These are phyloP conservation scores for Fusarium albidum DNA, from an alignment of 2,329 filamentous ascomycete genomes.

Conservation along the genomic window DNA sequence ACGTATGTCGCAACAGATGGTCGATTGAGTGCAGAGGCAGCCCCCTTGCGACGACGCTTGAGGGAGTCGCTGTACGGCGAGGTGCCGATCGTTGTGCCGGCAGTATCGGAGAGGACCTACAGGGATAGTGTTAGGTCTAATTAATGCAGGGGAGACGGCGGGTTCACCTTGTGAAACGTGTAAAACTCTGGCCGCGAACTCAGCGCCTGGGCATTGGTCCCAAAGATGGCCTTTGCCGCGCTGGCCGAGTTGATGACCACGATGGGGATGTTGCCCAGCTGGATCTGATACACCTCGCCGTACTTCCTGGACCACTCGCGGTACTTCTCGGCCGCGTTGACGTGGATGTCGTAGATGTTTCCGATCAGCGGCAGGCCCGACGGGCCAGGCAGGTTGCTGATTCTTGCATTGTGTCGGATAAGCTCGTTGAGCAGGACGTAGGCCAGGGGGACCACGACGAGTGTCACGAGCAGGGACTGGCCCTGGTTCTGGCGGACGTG, in stretches of 20 bases:
- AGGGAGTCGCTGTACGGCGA: constrained; percentile 72
- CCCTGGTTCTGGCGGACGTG: constrained; percentile 33
- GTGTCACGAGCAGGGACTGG: constrained; percentile 31
- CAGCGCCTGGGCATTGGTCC: constrained; percentile 60
- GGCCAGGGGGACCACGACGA: constrained; percentile 46
- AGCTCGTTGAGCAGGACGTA: constrained; percentile 60
- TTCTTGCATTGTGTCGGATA: constrained; percentile 53
- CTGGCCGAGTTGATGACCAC: constrained; percentile 64
- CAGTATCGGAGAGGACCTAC: constrained; percentile 69
- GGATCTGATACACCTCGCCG: constrained; percentile 62
- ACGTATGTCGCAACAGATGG: constrained; percentile 70
- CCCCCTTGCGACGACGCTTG: constrained; percentile 70
- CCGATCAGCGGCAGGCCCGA: constrained; percentile 61
- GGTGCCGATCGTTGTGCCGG: constrained; percentile 73
- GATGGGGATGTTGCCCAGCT: constrained; percentile 64
- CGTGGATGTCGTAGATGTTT: constrained; percentile 62
- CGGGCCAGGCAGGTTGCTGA: constrained; percentile 57
- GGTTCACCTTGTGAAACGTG: constrained; percentile 67
- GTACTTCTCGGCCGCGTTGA: constrained; percentile 65
- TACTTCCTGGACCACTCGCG: constrained; percentile 60
- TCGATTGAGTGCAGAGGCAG: constrained; percentile 71
- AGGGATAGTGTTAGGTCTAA: not conserved
- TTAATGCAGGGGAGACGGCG: too few relatives aligned
- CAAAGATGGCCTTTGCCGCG: constrained; percentile 59
- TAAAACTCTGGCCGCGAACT: constrained; percentile 66